Base-by-base conservation (phyloP, 352 stramenopile genomes). In the Phytophthora syringae region DNA sequence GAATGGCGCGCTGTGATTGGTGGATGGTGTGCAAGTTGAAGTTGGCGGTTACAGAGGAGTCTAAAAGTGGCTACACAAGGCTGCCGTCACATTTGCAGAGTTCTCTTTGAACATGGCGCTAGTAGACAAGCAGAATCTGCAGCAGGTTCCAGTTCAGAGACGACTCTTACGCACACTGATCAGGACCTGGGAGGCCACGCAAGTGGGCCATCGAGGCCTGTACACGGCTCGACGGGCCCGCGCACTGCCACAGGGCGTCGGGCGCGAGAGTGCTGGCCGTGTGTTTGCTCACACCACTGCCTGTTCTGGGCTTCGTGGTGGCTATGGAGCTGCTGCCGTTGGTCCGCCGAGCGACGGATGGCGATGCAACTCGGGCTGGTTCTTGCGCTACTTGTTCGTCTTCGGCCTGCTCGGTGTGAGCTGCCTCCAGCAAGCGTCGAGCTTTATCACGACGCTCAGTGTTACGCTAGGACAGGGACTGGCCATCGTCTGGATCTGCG, bases 391-490 rank as follows among this genome's bases (percentile, higher is more conserved):
- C 36, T 36, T 63, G 7, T 42, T 69, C 36, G 40, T 63, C 25
- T 69, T 69, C 45, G n/a, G 15, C 3, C 21, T 69, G 11, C 34
- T 69, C 13, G 40, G 49, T 11, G 39, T 60, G 21, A 60, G 58
- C 50, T 60, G 49, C 13, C 52, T 67, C 24, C 49, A 66, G 11
- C 60, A 68, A 15, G 52, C 36, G 7, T 58, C 40, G 7, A 56
- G 52, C 51, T 57, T 63, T 37, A 28, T 56, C 3, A 52, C 42
- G 16, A 34, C 43, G 15, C 40, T 71, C 1, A 60, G 56, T 22
- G 51, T 57, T 16, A 71, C 63, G 7, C 34, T 68, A 34, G 53
- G 53, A 48, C 60, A 64, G 25, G 49, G 30, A 15, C 21, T 71
- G 32, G 51, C 49, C 7, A 67, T 67, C 30, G 39, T 58, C 25